Evolutionary conservation across 116 monocot genomes (phyloP).

Genomic region (Zostera marina): DNA sequence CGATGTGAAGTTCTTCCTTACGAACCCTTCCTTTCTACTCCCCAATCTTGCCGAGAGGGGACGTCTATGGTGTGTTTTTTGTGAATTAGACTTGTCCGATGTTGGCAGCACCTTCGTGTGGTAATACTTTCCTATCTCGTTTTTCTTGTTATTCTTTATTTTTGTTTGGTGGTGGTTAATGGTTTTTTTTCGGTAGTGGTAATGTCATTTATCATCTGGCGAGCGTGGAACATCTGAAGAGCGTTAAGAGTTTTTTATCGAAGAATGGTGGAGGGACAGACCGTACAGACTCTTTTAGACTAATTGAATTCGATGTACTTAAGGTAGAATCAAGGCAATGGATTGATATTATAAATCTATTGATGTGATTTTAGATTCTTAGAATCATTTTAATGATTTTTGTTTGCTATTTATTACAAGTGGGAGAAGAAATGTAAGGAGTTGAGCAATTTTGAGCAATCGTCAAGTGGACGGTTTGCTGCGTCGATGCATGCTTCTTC

Average conservation of each 20-base stretch:
- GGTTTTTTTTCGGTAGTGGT: slow-evolving; percentile 20
- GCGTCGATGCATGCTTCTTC: slow-evolving; percentile 10
- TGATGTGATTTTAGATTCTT: background rate
- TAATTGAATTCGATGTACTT: slow-evolving; percentile 43
- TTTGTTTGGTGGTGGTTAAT: slow-evolving; percentile 1
- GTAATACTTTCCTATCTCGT: slow-evolving; percentile 11
- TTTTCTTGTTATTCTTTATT: background rate
- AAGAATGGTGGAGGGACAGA: slow-evolving; percentile 63
- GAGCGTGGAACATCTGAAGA: slow-evolving; percentile 45
- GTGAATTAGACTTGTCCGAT: slow-evolving; percentile 41
- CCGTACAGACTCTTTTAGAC: slow-evolving; percentile 34
- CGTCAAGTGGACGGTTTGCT: slow-evolving; percentile 10
- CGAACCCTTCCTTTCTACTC: slow-evolving; percentile 25
- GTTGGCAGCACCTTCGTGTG: slow-evolving; percentile 37
- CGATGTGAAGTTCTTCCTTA: slow-evolving; percentile 36
- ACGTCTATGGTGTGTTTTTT: slow-evolving; percentile 80
- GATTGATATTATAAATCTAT: background rate
- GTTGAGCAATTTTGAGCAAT: slow-evolving; percentile 16
- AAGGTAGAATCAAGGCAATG: slow-evolving; percentile 59
- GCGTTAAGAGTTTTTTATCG: slow-evolving; percentile 52
- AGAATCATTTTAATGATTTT: background rate
- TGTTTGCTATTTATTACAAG: slow-evolving; percentile 32
- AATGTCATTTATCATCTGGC: slow-evolving; percentile 62
- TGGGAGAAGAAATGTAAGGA: slow-evolving; percentile 72
- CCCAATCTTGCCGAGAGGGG: slow-evolving; percentile 14